phyloP scores from a whole-genome alignment of 352 stramenopile species.

The Nothophytophthora sp. region DNA sequence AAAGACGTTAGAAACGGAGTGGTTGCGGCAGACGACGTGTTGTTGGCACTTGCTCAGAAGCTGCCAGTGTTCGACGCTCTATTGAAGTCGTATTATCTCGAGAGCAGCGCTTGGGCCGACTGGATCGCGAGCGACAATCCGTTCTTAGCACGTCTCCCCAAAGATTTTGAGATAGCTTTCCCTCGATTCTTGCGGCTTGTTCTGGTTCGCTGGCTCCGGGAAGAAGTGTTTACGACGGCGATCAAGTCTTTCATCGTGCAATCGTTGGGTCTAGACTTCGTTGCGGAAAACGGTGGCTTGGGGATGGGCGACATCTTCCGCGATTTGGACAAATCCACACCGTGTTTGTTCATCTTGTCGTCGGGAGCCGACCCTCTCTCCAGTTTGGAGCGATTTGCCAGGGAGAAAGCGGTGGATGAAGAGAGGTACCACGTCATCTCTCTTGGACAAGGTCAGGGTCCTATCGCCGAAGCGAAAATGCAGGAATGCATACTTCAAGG shows the following conservation, averaged over 20 bases:
- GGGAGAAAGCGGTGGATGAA: slow-evolving; percentile 34
- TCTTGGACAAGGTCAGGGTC: slow-evolving; percentile 78
- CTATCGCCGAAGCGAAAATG: slow-evolving; percentile 59
- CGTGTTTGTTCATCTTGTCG: slow-evolving; percentile 79
- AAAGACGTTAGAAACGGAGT: slow-evolving; percentile 12
- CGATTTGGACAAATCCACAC: slow-evolving; percentile 64
- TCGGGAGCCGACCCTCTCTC: slow-evolving; percentile 64
- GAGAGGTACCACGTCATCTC: slow-evolving; percentile 61
- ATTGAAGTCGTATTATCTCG: slow-evolving; percentile 43
- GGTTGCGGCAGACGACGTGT: slow-evolving; percentile 9
- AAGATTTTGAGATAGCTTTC: slow-evolving; percentile 29
- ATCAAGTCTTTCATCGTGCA: slow-evolving; percentile 42
- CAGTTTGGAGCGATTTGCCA: slow-evolving; percentile 50
- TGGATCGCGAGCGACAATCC: slow-evolving; percentile 47
- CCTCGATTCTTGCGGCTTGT: slow-evolving; percentile 52
- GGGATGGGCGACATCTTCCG: slow-evolving; percentile 50
- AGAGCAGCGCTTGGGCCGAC: slow-evolving; percentile 36
- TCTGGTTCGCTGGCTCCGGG: slow-evolving; percentile 58
- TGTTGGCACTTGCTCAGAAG: slow-evolving; percentile 29
- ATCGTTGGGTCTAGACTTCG: slow-evolving; percentile 31
- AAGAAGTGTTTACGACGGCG: slow-evolving; percentile 44
- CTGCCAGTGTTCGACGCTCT: slow-evolving; percentile 28
- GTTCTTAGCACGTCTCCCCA: slow-evolving; percentile 35
- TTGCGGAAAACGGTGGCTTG: slow-evolving; percentile 4
- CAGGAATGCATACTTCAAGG: slow-evolving; percentile 47